Conservation (phyloP, 2,329 filamentous ascomycete species). For the Xylaria multiplex region DNA sequence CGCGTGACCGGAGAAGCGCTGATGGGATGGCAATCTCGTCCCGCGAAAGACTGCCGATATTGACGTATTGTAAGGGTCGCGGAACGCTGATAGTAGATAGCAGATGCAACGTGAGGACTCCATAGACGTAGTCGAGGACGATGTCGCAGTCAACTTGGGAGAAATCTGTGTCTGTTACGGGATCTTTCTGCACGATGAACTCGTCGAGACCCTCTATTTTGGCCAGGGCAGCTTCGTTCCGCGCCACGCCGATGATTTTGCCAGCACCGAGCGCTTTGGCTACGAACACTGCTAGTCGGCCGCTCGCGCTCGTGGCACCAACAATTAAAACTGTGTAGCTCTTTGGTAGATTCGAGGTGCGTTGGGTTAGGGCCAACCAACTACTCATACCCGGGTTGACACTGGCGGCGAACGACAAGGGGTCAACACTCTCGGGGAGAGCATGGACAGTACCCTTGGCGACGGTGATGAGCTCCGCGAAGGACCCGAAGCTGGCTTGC, state of each 20-base stretch:
- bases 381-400: conserved; percentile 65
- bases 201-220: conserved; percentile 57
- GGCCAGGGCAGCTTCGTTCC: conserved; percentile 56
- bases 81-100: conserved; percentile 54
- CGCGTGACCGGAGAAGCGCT: conserved; percentile 58
- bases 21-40: conserved; percentile 53
- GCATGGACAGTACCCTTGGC: conserved; percentile 50
- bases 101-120: conserved; percentile 54
- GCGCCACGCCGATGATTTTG: conserved; percentile 61
- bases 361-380: conserved; percentile 66
- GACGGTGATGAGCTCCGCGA: conserved; percentile 61
- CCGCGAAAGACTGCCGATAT: conserved; percentile 59
- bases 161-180: conserved; percentile 57
- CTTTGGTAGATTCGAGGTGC: conserved; percentile 52
- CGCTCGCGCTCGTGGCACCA: conserved; percentile 64
- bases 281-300: conserved; percentile 60
- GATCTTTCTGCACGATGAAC: conserved; percentile 55
- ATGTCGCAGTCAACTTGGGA: conserved; percentile 60
- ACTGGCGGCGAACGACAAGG: conserved; percentile 61
- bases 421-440: conserved; percentile 58
- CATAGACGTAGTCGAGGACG: conserved; percentile 68
- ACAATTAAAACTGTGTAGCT: conserved; percentile 62
- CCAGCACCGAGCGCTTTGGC: conserved; percentile 60
- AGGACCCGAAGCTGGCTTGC: conserved; percentile 53
- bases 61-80: conserved; percentile 62